Conservation (phyloP, 1,139 yeast genomes). For the Yamadazyma triangularis region DNA sequence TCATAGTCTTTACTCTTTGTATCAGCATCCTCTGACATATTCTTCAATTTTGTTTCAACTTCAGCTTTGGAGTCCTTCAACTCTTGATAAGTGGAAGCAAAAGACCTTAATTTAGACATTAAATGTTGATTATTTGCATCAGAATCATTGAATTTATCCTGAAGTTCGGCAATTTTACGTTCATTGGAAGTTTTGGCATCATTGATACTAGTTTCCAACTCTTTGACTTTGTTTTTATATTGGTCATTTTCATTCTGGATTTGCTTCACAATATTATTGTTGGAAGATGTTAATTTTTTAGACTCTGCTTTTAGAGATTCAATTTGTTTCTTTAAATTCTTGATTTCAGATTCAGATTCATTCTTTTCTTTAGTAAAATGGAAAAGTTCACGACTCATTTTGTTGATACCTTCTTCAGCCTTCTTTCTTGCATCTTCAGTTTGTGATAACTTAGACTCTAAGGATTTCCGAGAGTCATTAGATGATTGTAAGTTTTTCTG, state of each 20-base stretch:
- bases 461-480: slow-evolving; percentile 20
- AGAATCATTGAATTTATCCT: slow-evolving; percentile 22
- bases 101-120: slow-evolving; percentile 43
- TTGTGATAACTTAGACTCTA: slow-evolving; percentile 24
- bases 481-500: slow-evolving; percentile 18
- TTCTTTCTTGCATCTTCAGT: slow-evolving; percentile 50
- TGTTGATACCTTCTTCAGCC: slow-evolving; percentile 85
- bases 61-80: slow-evolving; percentile 23
- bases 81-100: slow-evolving; percentile 42
- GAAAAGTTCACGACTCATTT: slow-evolving; percentile 82
- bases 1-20: slow-evolving; percentile 1
- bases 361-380: slow-evolving; percentile 58
- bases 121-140: slow-evolving; percentile 33
- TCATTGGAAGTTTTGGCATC: slow-evolving; percentile 12
- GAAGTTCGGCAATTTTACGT: slow-evolving; percentile 15
- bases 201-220: slow-evolving; percentile 14
- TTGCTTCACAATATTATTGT: slow-evolving; percentile 20
- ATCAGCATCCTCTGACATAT: slow-evolving; percentile 3
- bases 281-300: slow-evolving; percentile 15
- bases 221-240: slow-evolving; percentile 20
- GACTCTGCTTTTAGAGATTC: slow-evolving; percentile 18
- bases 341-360: slow-evolving; percentile 41
- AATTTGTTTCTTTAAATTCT: slow-evolving; percentile 38
- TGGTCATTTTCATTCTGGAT: slow-evolving; percentile 19
- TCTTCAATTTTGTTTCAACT: slow-evolving; percentile 12